Evolutionary conservation across 1,284 basidiomycete genomes (phyloP), one percentile per base, ranked within the genome.

Genomic region (Neonothopanus nambi): DNA sequence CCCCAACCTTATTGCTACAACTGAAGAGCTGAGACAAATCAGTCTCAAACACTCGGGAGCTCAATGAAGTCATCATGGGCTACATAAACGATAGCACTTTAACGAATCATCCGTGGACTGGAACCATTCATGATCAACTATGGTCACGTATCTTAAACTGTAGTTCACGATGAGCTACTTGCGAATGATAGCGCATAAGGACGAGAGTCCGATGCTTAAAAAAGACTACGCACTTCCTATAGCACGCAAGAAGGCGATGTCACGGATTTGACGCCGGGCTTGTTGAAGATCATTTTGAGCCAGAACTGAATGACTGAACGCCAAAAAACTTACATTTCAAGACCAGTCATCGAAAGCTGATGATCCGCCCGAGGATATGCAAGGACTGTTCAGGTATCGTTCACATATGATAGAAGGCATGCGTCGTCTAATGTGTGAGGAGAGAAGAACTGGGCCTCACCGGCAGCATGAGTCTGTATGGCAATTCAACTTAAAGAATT

Each of bases 111-210:
- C 28, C 44, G 18, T 12, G 55, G 33, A 61, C 58, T 15, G 73
- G 69, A 8, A 71, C 67, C 38, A 65, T 48, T 12, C n/a, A n/a
- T n/a, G n/a, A n/a, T n/a, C n/a, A n/a, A n/a, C 80, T 70, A 56
- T 72, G 68, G 59, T 82, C 80, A 24, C 72, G 75, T 24, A 81
- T 54, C 58, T 82, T 79, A 53, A 78, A 80, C 57, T 82, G 80
- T 26, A 72, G 67, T 57, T 82, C 80, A 24, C 77, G 67, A 60
- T 80, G 77, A 12, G 71, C 72, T 44, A 81, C 69, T 79, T 80
- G 51, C 40, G 21, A 3, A 48, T 46, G 9, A 37, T 52, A 17
- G 49, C 42, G 42, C 24, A 47, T 30, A 42, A 39, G 1, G 46
- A 41, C 23, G 75, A 77, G 26, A 74, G 67, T 5, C 78, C 78